These are phyloP conservation scores for Cyanophora paradoxa DNA, from an alignment of 78 protist genomes.

Conservation along the genomic window DNA sequence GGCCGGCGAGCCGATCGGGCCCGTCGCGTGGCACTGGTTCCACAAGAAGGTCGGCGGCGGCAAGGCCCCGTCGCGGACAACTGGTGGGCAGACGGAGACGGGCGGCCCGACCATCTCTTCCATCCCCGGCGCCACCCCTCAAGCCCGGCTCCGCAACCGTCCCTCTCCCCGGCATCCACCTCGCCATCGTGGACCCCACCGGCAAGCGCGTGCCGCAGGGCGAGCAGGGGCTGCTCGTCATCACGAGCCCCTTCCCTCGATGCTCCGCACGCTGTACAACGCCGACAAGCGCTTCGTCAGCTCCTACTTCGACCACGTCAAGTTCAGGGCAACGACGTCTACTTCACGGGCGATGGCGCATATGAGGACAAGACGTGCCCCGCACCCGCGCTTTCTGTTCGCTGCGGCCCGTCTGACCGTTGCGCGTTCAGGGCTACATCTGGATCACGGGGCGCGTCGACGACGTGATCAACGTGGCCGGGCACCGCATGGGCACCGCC, in stretches of 20 bases:
- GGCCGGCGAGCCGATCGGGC: constrained; percentile 92
- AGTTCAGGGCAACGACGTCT: constrained; percentile 70
- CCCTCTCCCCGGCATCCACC: constrained; percentile 88
- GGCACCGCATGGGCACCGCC: constrained; percentile 91
- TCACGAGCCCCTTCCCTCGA: constrained; percentile 65
- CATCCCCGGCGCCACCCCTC: constrained; percentile 80
- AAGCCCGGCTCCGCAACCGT: constrained; percentile 87
- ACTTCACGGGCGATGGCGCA: constrained; percentile 87
- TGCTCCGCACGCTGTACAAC: constrained; percentile 37
- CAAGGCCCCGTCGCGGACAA: constrained; percentile 92
- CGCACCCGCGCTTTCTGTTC: constrained; percentile 65
- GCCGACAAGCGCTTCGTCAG: constrained; percentile 18
- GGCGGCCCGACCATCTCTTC: constrained; percentile 80
- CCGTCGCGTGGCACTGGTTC: constrained; percentile 65
- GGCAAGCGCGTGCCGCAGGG: constrained; percentile 2
- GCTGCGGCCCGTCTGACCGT: constrained; percentile 74
- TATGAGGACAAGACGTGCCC: constrained; percentile 44
- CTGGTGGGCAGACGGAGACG: constrained; percentile 59
- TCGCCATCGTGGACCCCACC: constrained; percentile 65
- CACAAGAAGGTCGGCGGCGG: constrained; percentile 70
- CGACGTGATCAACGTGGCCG: constrained; percentile 77
- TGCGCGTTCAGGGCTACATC: constrained; percentile 78
- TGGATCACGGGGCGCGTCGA: constrained; percentile 48
- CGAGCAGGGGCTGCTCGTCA: constrained; percentile 49
- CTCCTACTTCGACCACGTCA: constrained; percentile 36